Evolutionary conservation across 1,139 yeast species (phyloP).

Genomic region (Meyerozyma sp.): DNA sequence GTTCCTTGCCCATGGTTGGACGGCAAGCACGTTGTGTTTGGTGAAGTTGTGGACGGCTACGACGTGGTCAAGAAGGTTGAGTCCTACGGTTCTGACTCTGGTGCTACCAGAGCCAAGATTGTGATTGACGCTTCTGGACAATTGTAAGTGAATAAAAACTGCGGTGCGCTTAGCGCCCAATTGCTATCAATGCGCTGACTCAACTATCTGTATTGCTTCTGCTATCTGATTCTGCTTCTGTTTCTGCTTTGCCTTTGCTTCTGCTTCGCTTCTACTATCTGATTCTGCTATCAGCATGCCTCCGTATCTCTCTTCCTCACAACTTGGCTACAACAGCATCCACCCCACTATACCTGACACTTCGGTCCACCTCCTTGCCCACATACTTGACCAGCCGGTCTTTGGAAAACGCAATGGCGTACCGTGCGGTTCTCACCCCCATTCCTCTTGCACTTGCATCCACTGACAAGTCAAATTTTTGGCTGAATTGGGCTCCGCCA

Average conservation of each 20-base stretch:
- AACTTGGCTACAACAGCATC: conserved; percentile 13
- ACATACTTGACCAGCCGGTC: conserved; percentile 8
- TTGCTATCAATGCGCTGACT: neutral
- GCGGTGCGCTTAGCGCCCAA: neutral
- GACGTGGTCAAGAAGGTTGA: conserved; percentile 93
- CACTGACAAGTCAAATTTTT: conserved; percentile 14
- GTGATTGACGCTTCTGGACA: conserved; percentile 83
- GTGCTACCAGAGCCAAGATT: conserved; percentile 76
- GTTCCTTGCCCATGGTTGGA: conserved; percentile 96
- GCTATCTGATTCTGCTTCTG: neutral
- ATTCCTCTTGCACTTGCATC: conserved; percentile 17
- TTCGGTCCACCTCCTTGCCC: conserved; percentile 11
- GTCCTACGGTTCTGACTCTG: conserved; percentile 75
- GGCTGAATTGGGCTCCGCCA: conserved; percentile 20
- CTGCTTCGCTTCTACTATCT: neutral
- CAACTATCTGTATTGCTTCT: neutral
- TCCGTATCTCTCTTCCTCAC: conserved; percentile 4
- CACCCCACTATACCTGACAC: conserved; percentile 10
- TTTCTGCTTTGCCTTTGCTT: neutral
- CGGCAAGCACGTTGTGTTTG: conserved; percentile 98
- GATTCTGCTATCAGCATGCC: too few species aligned
- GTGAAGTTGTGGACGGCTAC: conserved; percentile 89
- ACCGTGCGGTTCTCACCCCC: conserved; percentile 12
- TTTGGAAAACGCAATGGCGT: conserved; percentile 11
- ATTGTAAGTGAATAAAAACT: conserved; percentile 35